These are phyloP conservation scores for Plasmodium billcollinsi DNA, from an alignment of 169 alveolate genomes.

Conservation along the genomic window DNA sequence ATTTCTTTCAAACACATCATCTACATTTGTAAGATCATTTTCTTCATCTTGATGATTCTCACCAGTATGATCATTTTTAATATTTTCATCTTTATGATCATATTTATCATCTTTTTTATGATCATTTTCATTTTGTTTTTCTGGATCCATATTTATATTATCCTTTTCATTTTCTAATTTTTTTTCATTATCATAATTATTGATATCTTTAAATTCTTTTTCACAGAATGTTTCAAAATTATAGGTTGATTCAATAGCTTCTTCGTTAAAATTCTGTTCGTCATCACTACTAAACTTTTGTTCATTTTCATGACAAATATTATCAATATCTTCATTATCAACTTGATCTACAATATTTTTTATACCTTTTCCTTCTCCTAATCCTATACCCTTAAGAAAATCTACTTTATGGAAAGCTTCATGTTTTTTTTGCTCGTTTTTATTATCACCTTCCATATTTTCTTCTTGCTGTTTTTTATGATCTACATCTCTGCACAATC, in stretches of 20 bases:
- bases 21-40: constrained; percentile 76
- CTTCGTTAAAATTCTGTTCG: constrained; percentile 80
- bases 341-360: constrained; percentile 84
- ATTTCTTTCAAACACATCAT: constrained; percentile 76
- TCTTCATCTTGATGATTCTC: constrained; percentile 20
- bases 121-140: constrained; percentile 54
- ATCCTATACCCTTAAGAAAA: constrained; percentile 81
- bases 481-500: constrained; percentile 76
- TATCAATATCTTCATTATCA: constrained; percentile 84
- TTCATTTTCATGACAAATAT: constrained; percentile 82
- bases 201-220: constrained; percentile 80
- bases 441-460: constrained; percentile 20
- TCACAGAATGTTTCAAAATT: constrained; percentile 84
- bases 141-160: constrained; percentile 76
- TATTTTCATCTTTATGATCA: constrained; percentile 57
- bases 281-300: constrained; percentile 76
- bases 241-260: constrained; percentile 83
- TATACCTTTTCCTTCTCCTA: constrained; percentile 84
- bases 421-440: constrained; percentile 80
- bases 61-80: constrained; percentile 79
- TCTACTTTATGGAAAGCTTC: constrained; percentile 83
- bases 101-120: constrained; percentile 78
- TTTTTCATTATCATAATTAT: constrained; percentile 81
- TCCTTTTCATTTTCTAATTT: constrained; percentile 79
- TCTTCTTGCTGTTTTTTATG: constrained; percentile 81